phyloP scores from a whole-genome alignment of 305 asterid genomes.

The Petunia hybrid region DNA sequence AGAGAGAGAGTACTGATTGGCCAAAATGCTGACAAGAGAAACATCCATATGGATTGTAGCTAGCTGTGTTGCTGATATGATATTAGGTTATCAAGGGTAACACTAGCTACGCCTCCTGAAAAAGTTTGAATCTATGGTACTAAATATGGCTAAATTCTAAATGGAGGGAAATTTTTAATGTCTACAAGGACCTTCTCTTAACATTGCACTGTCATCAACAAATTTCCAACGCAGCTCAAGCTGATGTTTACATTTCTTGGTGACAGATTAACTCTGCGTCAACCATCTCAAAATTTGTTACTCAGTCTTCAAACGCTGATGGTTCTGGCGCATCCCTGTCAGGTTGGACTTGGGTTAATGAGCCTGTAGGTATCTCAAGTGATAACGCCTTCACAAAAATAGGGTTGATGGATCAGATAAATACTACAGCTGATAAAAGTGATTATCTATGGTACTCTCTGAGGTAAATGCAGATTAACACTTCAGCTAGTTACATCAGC shows the following conservation, averaged over 20 bases:
- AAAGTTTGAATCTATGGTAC: too few relatives aligned
- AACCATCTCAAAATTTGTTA: conserved; percentile 56
- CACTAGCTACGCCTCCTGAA: too few relatives aligned
- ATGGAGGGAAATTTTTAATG: too few relatives aligned
- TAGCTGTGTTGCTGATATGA: too few relatives aligned
- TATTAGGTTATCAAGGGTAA: too few relatives aligned
- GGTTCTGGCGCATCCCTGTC: conserved; percentile 51
- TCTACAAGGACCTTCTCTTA: too few relatives aligned
- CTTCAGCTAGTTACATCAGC: not conserved
- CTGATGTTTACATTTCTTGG: conserved; percentile 35
- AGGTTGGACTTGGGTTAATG: conserved; percentile 83
- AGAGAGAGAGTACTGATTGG: too few relatives aligned
- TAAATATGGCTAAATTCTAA: too few relatives aligned
- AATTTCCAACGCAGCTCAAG: not conserved
- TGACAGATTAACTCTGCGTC: conserved; percentile 83
- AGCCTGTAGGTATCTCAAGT: conserved; percentile 92
- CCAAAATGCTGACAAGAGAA: too few relatives aligned
- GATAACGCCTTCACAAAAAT: conserved; percentile 58
- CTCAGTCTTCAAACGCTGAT: conserved; percentile 53
- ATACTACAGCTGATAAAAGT: conserved; percentile 87
- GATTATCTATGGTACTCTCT: conserved; percentile 92
- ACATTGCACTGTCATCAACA: too few relatives aligned
- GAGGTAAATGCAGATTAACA: conserved; percentile 54
- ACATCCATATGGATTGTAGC: too few relatives aligned
- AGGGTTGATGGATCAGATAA: conserved; percentile 86